phyloP scores from a whole-genome alignment of 2,329 filamentous ascomycete genomes.

The Tolypocladium inflatum region DNA sequence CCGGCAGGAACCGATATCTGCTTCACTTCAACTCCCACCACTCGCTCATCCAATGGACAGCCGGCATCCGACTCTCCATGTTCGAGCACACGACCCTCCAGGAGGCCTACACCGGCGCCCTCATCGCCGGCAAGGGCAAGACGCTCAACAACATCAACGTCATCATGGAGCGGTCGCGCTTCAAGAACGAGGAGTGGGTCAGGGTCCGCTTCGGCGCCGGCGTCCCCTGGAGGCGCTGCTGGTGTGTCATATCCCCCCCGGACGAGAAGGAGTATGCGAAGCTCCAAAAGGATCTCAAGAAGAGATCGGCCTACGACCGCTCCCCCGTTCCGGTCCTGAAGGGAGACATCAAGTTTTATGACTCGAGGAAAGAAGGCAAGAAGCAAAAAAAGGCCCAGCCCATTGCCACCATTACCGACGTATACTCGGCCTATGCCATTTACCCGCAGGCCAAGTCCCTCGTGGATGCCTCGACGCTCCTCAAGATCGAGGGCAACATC shows the following conservation, averaged over 20 bases:
- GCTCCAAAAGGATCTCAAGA: constrained; percentile 73
- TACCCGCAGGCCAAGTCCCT: constrained; percentile 91
- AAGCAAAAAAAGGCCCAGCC: constrained; percentile 86
- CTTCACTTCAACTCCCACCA: constrained; percentile 94
- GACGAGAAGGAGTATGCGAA: constrained; percentile 89
- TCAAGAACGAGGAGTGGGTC: constrained; percentile 85
- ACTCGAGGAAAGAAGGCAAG: constrained; percentile 62
- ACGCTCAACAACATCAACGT: constrained; percentile 78
- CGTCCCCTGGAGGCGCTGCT: constrained; percentile 91
- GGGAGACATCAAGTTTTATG: constrained; percentile 92
- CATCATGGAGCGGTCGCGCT: constrained; percentile 73
- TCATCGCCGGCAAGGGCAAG: constrained; percentile 93
- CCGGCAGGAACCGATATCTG: constrained; percentile 88
- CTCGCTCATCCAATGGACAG: constrained; percentile 91
- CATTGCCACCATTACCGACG: constrained; percentile 84
- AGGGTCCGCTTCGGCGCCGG: constrained; percentile 91
- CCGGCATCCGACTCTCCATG: constrained; percentile 86
- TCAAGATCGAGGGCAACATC: constrained; percentile 89
- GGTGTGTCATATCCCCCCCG: constrained; percentile 88
- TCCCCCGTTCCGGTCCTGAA: constrained; percentile 58
- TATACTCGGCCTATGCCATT: constrained; percentile 87
- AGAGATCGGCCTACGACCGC: constrained; percentile 74
- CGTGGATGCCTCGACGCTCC: constrained; percentile 86
- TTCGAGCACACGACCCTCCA: constrained; percentile 89
- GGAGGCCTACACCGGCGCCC: constrained; percentile 90